These are phyloP conservation scores for Trifolium fragiferum DNA, from an alignment of 306 rosid species.

Conservation along the genomic window DNA sequence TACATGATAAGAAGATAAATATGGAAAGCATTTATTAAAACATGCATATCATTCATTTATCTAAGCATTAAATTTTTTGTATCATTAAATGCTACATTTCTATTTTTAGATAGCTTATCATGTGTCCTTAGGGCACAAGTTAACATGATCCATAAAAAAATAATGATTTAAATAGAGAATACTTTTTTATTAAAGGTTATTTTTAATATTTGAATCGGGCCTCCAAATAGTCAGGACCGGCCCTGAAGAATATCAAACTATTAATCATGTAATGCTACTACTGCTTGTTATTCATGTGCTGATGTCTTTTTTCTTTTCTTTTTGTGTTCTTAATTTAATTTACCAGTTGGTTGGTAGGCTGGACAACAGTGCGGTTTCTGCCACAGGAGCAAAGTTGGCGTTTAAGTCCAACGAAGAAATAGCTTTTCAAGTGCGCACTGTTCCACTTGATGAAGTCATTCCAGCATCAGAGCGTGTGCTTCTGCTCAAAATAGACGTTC, in stretches of 20 bases:
- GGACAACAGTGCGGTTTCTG: slow-evolving; percentile 98
- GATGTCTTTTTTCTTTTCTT: slow-evolving; percentile 21
- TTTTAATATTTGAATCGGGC: no score
- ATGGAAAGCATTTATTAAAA: no score
- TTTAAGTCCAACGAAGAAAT: slow-evolving; percentile 91
- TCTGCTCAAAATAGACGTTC: slow-evolving; percentile 89
- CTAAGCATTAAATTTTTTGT: no score
- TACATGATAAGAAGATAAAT: no score
- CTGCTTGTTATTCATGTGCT: slow-evolving; percentile 31
- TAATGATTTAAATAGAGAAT: no score
- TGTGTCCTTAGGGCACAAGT: no score
- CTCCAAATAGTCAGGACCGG: no score
- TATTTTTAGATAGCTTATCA: no score
- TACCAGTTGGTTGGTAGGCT: slow-evolving; percentile 88
- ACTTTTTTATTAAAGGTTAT: no score
- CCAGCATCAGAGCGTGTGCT: slow-evolving; percentile 72
- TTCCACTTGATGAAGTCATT: slow-evolving; percentile 84
- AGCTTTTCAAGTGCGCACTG: slow-evolving; percentile 76
- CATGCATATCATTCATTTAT: no score
- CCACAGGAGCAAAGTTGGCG: slow-evolving; percentile 92
- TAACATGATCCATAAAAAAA: no score
- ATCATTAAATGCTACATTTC: no score
- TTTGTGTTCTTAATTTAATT: slow-evolving; percentile 40
- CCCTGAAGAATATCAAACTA: neutral
- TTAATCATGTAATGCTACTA: slow-evolving; percentile 13